Conservation (phyloP, 768 basidiomycete species). For the Russula griseocarnosa region DNA sequence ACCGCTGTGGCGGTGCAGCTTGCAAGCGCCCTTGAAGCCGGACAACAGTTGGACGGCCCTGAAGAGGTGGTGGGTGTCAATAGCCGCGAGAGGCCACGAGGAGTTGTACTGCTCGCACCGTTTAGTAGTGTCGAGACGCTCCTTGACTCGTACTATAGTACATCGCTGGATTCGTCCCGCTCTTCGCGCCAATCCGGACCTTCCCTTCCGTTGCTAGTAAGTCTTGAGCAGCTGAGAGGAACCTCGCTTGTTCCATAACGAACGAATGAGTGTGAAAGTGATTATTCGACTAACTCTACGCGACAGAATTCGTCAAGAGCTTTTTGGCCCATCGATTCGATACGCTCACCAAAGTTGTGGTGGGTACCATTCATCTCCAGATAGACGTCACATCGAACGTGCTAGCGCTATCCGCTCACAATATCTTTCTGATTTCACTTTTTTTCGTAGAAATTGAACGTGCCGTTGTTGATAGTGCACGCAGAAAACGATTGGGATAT, state of each 20-base stretch:
- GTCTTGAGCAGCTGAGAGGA: conserved; percentile 43
- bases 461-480: conserved; percentile 69
- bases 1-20: conserved; percentile 64
- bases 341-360: conserved; percentile 57
- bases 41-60: background rate
- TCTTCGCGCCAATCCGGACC: conserved; percentile 63
- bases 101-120: conserved; percentile 43
- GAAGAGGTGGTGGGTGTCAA: background rate
- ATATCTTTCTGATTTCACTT: background rate
- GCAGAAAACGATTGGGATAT: conserved; percentile 74
- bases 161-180: conserved; percentile 61
- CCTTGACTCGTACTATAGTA: conserved; percentile 65
- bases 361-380: conserved; percentile 35
- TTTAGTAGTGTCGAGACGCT: conserved; percentile 42
- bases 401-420: background rate
- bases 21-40: conserved; percentile 37
- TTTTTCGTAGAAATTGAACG: conserved; percentile 52
- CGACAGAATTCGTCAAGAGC: conserved; percentile 49
- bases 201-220: conserved; percentile 61
- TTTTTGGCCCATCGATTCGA: conserved; percentile 58
- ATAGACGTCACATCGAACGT: background rate
- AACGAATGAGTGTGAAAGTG: background rate
- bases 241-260: conserved; percentile 1
- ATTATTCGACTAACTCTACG: background rate
- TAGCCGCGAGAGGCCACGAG: conserved; percentile 36